A percentile compares a stretch with the other conserved stretches of the same genome.
phyloP scores from a whole-genome alignment of 768 basidiomycete genomes.

The Steccherinum ochraceum region DNA sequence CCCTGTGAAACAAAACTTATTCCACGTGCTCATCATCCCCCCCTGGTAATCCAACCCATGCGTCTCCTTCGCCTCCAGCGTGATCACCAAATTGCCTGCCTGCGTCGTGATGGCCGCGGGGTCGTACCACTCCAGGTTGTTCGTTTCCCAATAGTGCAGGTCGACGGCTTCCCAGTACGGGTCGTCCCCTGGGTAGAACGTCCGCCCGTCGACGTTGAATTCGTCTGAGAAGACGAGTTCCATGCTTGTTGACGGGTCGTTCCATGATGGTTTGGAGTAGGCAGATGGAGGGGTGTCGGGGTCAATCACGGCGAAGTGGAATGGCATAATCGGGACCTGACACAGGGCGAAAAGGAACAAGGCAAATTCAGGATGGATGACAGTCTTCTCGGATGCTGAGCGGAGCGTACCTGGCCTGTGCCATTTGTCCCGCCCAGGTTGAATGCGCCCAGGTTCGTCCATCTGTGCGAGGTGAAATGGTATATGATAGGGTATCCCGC shows the following conservation, averaged over 20 bases:
- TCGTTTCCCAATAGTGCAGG: slow-evolving; percentile 65
- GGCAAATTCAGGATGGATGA: slow-evolving; percentile 2
- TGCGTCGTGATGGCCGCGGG: slow-evolving; percentile 71
- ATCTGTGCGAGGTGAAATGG: slow-evolving; percentile 17
- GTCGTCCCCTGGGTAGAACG: slow-evolving; percentile 81
- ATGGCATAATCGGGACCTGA: slow-evolving; percentile 20
- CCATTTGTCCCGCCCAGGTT: slow-evolving; percentile 43
- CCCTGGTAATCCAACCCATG: slow-evolving; percentile 72
- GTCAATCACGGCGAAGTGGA: slow-evolving; percentile 70
- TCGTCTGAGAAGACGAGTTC: slow-evolving; percentile 86
- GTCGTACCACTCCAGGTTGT: slow-evolving; percentile 72
- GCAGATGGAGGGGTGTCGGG: slow-evolving; percentile 59
- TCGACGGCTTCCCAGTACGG: slow-evolving; percentile 85
- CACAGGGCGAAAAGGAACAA: too few relatives aligned
- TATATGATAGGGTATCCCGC: slow-evolving; percentile 32
- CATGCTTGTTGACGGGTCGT: slow-evolving; percentile 41
- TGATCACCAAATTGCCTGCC: slow-evolving; percentile 71
- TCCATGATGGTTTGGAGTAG: slow-evolving; percentile 47
- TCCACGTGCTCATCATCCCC: slow-evolving; percentile 64
- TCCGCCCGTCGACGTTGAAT: slow-evolving; percentile 73
- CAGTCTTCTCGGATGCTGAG: too few relatives aligned
- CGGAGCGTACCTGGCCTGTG: slow-evolving; percentile 34
- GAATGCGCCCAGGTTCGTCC: slow-evolving; percentile 30
- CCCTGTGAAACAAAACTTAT: slow-evolving; percentile 94
- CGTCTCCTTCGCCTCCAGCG: slow-evolving; percentile 55